Evolutionary conservation across 495 filamentous ascomycete species (phyloP).

Genomic region (Hyaloscypha variabilis): DNA sequence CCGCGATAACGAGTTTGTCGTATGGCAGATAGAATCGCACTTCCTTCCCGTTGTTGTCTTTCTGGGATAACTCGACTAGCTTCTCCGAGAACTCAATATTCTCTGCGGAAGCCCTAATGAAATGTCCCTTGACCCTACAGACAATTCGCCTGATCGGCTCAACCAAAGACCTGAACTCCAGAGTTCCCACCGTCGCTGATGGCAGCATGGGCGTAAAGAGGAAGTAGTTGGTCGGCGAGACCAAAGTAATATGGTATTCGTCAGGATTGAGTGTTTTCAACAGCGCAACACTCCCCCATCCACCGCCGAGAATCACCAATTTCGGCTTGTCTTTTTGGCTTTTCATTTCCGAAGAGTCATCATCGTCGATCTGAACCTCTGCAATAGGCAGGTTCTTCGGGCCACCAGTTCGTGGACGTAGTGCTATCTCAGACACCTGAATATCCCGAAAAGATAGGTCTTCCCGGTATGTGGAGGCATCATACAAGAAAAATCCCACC

Average conservation of each 20-base stretch:
- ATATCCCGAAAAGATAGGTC: conserved; percentile 67
- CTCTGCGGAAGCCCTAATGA: conserved; percentile 81
- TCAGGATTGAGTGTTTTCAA: conserved; percentile 82
- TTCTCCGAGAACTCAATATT: conserved; percentile 91
- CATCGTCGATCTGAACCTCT: conserved; percentile 83
- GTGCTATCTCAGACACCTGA: conserved; percentile 77
- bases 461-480: conserved; percentile 86
- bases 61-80: conserved; percentile 82
- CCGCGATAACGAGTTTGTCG: conserved; percentile 95
- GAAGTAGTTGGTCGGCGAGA: conserved; percentile 95
- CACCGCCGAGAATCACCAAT: conserved; percentile 89
- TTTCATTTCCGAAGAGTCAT: conserved; percentile 69
- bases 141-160: conserved; percentile 91
- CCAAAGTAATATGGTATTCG: conserved; percentile 58
- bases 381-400: conserved; percentile 96
- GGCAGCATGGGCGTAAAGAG: conserved; percentile 98
- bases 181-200: conserved; percentile 91
- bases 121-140: conserved; percentile 78
- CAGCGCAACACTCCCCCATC: conserved; percentile 93
- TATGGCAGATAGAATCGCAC: conserved; percentile 93
- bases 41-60: conserved; percentile 67
- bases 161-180: conserved; percentile 87
- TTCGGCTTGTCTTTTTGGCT: conserved; percentile 82
- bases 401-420: conserved; percentile 81
- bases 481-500: conserved; percentile 89